phyloP scores from a whole-genome alignment of 2,329 filamentous ascomycete species.

The Fusarium penzigii region DNA sequence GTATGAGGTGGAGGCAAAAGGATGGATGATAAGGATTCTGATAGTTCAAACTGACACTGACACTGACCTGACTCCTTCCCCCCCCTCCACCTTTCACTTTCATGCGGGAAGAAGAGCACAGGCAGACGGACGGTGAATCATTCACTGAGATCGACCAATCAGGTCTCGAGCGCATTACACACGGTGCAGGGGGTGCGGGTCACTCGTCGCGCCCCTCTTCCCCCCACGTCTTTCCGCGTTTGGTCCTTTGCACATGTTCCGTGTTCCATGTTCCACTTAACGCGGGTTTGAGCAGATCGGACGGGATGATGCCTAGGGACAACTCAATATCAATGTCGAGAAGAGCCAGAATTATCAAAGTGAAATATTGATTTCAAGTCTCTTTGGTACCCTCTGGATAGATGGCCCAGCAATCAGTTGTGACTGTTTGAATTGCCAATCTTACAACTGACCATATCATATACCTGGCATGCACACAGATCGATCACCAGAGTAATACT shows the following conservation, averaged over 20 bases:
- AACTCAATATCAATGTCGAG: no score
- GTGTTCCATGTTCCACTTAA: not conserved
- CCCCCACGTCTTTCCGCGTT: no score
- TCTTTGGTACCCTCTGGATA: no score
- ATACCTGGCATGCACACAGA: no score
- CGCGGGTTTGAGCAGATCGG: not conserved
- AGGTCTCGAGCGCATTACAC: slow-evolving; percentile 34
- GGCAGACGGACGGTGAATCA: slow-evolving; percentile 26
- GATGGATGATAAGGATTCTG: not conserved
- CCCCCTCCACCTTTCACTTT: slow-evolving; percentile 3
- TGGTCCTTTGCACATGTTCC: no score
- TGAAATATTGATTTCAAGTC: no score
- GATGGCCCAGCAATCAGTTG: no score
- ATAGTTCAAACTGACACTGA: not conserved
- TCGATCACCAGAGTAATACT: no score
- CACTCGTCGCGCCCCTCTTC: slow-evolving; percentile 34
- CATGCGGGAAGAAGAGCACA: slow-evolving; percentile 14
- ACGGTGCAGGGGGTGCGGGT: slow-evolving; percentile 51
- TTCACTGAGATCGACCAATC: slow-evolving; percentile 30
- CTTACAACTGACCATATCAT: no score
- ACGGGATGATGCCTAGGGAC: no score
- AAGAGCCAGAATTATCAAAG: no score
- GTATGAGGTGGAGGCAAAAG: not conserved
- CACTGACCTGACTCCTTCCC: slow-evolving; percentile 1
- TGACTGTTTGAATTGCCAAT: no score